A percentile compares a stretch with the other conserved stretches of the same genome.
These are phyloP conservation scores for Aspergillus sp. DNA, from an alignment of 2,329 filamentous ascomycete genomes.

Conservation along the genomic window DNA sequence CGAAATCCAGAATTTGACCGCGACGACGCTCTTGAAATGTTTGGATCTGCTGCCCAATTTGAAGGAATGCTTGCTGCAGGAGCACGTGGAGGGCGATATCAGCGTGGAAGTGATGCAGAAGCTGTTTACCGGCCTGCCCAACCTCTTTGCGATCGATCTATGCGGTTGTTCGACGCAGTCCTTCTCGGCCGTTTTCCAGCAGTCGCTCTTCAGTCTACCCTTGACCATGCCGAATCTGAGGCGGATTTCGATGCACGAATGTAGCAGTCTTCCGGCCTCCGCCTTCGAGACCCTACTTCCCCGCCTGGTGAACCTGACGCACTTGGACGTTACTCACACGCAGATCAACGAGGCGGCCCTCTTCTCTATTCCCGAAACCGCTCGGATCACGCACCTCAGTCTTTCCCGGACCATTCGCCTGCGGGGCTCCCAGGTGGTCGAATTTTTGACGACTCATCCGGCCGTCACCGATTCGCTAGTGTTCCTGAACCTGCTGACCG, in stretches of 20 bases:
- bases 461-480: slow-evolving; percentile 64
- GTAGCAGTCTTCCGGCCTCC: slow-evolving; percentile 65
- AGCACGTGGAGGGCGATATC: slow-evolving; percentile 77
- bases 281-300: slow-evolving; percentile 71
- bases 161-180: slow-evolving; percentile 69
- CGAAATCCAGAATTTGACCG: slow-evolving; percentile 73
- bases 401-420: slow-evolving; percentile 73
- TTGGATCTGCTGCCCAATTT: slow-evolving; percentile 70
- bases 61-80: slow-evolving; percentile 75
- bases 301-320: slow-evolving; percentile 67
- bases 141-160: slow-evolving; percentile 70
- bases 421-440: slow-evolving; percentile 64
- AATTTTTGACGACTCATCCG: slow-evolving; percentile 70
- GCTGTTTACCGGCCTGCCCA: slow-evolving; percentile 65
- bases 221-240: slow-evolving; percentile 60
- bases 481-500: slow-evolving; percentile 71
- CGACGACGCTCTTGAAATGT: slow-evolving; percentile 69
- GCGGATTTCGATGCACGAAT: slow-evolving; percentile 75
- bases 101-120: slow-evolving; percentile 67
- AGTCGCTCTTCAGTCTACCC: slow-evolving; percentile 52
- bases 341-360: slow-evolving; percentile 72
- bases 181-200: slow-evolving; percentile 67
- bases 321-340: slow-evolving; percentile 77
- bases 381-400: slow-evolving; percentile 73
- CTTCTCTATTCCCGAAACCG: slow-evolving; percentile 67